Base-by-base conservation (phyloP, 805 yeast genomes). In the Saturnispora dispora region DNA sequence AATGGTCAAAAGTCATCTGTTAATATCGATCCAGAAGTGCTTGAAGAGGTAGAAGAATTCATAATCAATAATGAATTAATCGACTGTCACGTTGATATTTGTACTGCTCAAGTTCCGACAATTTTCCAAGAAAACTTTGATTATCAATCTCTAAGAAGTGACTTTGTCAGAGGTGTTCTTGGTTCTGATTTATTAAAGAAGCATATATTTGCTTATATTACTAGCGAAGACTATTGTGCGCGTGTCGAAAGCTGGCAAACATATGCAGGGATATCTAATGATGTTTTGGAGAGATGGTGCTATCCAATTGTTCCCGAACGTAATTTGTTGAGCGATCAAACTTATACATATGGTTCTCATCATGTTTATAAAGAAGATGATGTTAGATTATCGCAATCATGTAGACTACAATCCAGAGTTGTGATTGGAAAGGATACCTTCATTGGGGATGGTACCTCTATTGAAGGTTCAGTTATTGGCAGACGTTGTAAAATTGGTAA, bases 81-180 rank as follows among this genome's bases (percentile, higher is more conserved):
- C 53, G 99, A 93, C 71, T 93, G 99, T 66, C 93, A 86, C 64
- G 89, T 93, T 51, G 99, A 93, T 69, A 88, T 93, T 54, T 93
- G 99, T 68, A 77, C 97, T 6, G 88, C 95, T 2, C 88, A 83
- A 57, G 96, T 93, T 10, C 97, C 97, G 1, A 93, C 95, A 15
- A 83, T 91, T 54, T 93, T 91, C 71, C 95, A 88, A 60, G 99
- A 93, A 62, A 91, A 93, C 66, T 93, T 93, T 61, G 99, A 93
- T 70, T 93, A 90, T 66, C 96, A 91, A 66, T 72, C 79, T 48
- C 72, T 91, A 55, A 78, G 99, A 66, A 74, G 78, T 35, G 98
- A 93, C 68, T 93, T 91, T 63, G 86, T 91, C 30, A 84, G 80
- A 59, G 97, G 98, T 50, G 93, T 91, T 25, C 73, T 93, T 53